A percentile compares a stretch with the other conserved stretches of the same genome.
Evolutionary conservation across 768 basidiomycete genomes (phyloP).

Genomic region (Tulasnella sp.): DNA sequence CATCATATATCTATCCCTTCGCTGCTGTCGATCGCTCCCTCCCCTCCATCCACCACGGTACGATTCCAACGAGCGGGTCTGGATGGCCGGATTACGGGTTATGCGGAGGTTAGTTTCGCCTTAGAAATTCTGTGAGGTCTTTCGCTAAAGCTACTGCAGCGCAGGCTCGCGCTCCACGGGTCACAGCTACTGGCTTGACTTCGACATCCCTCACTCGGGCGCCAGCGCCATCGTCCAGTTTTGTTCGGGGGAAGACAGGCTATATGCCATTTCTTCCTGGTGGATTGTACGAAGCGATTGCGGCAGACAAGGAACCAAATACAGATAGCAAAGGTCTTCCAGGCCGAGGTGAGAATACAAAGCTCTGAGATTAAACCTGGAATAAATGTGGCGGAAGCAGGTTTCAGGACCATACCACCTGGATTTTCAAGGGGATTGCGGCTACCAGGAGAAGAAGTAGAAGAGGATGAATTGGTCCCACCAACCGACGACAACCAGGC

Average conservation of each 20-base stretch:
- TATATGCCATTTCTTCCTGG: conserved; percentile 93
- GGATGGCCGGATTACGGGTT: conserved; percentile 70
- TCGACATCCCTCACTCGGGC: conserved; percentile 81
- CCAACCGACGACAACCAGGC: neutral
- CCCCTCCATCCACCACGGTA: conserved; percentile 63
- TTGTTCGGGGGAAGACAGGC: conserved; percentile 89
- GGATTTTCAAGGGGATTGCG: conserved; percentile 17
- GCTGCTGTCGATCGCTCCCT: conserved; percentile 53
- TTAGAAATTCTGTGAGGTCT: neutral
- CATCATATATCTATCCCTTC: conserved; percentile 48
- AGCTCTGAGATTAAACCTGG: neutral
- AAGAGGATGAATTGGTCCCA: conserved; percentile 16
- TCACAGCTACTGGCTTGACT: conserved; percentile 55
- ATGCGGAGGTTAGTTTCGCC: conserved; percentile 50
- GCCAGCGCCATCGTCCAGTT: conserved; percentile 65
- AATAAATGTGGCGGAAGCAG: neutral
- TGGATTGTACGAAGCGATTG: conserved; percentile 60
- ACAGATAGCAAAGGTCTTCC: neutral
- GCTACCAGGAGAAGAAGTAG: conserved; percentile 20
- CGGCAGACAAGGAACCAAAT: conserved; percentile 37
- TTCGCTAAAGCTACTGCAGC: neutral
- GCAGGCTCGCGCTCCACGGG: conserved; percentile 45
- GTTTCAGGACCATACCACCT: conserved; percentile 16
- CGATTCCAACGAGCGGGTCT: conserved; percentile 68
- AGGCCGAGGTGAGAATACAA: neutral